Base-by-base conservation (phyloP, 371 early-diverging fungal genomes). In the Actinomortierella ambigua region DNA sequence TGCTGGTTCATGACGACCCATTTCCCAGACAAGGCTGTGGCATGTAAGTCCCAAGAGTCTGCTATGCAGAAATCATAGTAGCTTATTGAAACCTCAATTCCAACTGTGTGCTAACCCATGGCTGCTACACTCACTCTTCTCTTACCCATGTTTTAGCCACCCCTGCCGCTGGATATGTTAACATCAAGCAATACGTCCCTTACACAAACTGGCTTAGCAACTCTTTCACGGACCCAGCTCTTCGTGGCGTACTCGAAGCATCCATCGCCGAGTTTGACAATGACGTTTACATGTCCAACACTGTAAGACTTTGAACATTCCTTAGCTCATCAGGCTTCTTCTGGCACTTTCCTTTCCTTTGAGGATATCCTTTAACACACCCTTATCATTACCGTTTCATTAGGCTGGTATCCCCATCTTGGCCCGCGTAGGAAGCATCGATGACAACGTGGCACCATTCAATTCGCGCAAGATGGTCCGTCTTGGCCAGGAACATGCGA, bases 391-490 rank as follows among this genome's bases (percentile, higher is more conserved):
- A 46, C 29, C 13, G 7, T 29, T 42, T 49, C 28, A 26, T 9
- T 62, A 88, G 89, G 82, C 71, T 7, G 83, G 86, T 1, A 65
- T 91, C 7, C 82, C 88, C 5, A 78, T 88, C 20, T 57, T 89
- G 27, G 84, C 85, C 11, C 71, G 89, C 14, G 68, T 76, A 14
- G 91, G 91, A 0, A 73, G 81, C 34, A 76, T 77, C 18, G 91
- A 91, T 57, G 85, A 88, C 55, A 90, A 90, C 64, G 91, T 91
- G 1, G 89, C 91, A 1, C 89, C 91, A 1, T 63, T 88, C 48
- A 86, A 89, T 62, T 82, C 86, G 0, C 63, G 89, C 2, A 83
- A 84, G 52, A 73, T 87, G 50, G 81, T 84, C 5, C 77, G 90
- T 5, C 65, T 91, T 39, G 79, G 87, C 1, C 82, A 86, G 57